A percentile compares a stretch with the other conserved stretches of the same genome.
phyloP scores from a whole-genome alignment of 768 basidiomycete species.

The Roridomyces roridus region DNA sequence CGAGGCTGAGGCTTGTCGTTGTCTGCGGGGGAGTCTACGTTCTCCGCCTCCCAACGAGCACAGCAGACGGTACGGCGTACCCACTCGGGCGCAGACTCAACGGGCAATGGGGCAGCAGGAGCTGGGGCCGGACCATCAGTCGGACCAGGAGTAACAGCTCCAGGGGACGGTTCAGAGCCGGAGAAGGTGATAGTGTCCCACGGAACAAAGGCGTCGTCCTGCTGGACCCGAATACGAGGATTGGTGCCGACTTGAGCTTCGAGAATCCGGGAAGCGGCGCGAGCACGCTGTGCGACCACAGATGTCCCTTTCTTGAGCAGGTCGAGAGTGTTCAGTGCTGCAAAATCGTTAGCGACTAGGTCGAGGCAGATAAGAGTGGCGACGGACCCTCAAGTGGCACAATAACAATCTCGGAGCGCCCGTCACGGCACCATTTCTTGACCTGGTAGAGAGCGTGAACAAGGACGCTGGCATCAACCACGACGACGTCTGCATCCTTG shows the following conservation, averaged over 20 bases:
- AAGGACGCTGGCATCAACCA: constrained; percentile 84
- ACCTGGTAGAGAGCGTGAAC: constrained; percentile 79
- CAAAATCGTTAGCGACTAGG: too few relatives aligned
- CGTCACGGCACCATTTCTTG: constrained; percentile 82
- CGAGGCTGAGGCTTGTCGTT: constrained; percentile 29
- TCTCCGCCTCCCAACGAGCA: constrained; percentile 70
- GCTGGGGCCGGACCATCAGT: constrained; percentile 17
- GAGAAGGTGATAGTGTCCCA: constrained; percentile 76
- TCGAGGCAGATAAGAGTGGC: too few relatives aligned
- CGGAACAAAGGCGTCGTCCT: constrained; percentile 80
- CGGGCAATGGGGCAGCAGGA: constrained; percentile 27
- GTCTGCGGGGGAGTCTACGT: constrained; percentile 47
- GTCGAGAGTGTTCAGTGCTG: constrained; percentile 91
- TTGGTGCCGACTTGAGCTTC: constrained; percentile 88
- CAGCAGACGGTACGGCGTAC: constrained; percentile 85
- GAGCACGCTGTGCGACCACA: constrained; percentile 79
- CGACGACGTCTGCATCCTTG: constrained; percentile 77
- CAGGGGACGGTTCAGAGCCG: constrained; percentile 5
- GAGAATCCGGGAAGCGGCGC: constrained; percentile 86
- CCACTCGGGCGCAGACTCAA: constrained; percentile 75
- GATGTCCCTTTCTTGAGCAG: constrained; percentile 90
- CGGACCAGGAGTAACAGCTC: constrained; percentile 27
- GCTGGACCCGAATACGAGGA: constrained; percentile 80
- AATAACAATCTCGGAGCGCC: constrained; percentile 78
- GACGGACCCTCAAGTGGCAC: constrained; percentile 86